Conservation (phyloP, 2,329 filamentous ascomycete genomes). For the Arthrinium puccinioides region DNA sequence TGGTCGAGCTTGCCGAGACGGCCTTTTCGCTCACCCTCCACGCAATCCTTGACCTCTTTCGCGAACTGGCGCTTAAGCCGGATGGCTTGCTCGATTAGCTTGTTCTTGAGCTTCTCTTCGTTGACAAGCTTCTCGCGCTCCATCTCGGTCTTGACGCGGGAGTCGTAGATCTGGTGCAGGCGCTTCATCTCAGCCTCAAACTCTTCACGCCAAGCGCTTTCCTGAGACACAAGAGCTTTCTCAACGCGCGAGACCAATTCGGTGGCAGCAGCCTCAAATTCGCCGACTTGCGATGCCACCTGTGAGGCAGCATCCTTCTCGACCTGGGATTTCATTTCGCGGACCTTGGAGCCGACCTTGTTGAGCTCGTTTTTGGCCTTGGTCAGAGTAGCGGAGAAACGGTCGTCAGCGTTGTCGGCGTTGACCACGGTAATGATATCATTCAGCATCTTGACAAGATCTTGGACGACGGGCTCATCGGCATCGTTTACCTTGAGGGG, state of each 20-base stretch:
- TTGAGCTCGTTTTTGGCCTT: slow-evolving; percentile 81
- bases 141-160: slow-evolving; percentile 71
- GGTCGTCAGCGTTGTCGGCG: slow-evolving; percentile 69
- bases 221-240: slow-evolving; percentile 71
- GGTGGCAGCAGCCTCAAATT: slow-evolving; percentile 81
- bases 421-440: slow-evolving; percentile 92
- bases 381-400: slow-evolving; percentile 69
- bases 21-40: slow-evolving; percentile 82
- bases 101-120: slow-evolving; percentile 76
- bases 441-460: slow-evolving; percentile 91
- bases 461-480: slow-evolving; percentile 81
- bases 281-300: slow-evolving; percentile 61
- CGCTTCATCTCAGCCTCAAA: slow-evolving; percentile 81
- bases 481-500: slow-evolving; percentile 68
- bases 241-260: slow-evolving; percentile 88
- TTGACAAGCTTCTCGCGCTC: slow-evolving; percentile 73
- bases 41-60: slow-evolving; percentile 67
- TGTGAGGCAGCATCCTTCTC: slow-evolving; percentile 67
- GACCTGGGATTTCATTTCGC: slow-evolving; percentile 60
- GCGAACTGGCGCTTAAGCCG: slow-evolving; percentile 81
- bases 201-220: slow-evolving; percentile 76
- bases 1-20: slow-evolving; percentile 80
- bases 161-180: slow-evolving; percentile 69
- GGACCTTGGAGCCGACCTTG: slow-evolving; percentile 73
- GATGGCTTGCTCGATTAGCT: slow-evolving; percentile 84